These are phyloP conservation scores for Geum urbanum DNA, from an alignment of 306 rosid species.

Conservation along the genomic window DNA sequence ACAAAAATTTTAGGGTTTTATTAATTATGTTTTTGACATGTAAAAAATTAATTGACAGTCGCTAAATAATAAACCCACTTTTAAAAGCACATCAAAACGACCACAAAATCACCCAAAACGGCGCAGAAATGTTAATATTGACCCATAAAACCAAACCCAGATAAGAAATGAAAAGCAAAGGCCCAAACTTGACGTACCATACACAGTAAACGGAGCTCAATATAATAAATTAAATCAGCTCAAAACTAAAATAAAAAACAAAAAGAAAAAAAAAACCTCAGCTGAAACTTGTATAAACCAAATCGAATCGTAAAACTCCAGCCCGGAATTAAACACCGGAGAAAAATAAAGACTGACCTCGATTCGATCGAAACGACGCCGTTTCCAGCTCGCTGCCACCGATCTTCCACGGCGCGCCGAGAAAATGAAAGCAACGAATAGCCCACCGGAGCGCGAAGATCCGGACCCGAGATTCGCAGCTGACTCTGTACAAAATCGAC, in stretches of 20 bases:
- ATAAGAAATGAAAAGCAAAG: slow-evolving; percentile 35
- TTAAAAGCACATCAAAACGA: slow-evolving; percentile 16
- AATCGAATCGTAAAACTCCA: slow-evolving; percentile 20
- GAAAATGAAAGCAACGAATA: slow-evolving; percentile 25
- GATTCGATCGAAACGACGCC: slow-evolving; percentile 24
- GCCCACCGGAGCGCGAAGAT: slow-evolving; percentile 25
- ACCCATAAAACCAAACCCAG: slow-evolving; percentile 41
- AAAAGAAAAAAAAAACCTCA: background rate
- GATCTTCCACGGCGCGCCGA: slow-evolving; percentile 47
- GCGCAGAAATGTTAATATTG: slow-evolving; percentile 24
- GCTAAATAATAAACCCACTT: slow-evolving; percentile 12
- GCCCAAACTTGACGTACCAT: slow-evolving; percentile 57
- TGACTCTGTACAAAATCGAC: slow-evolving; percentile 35
- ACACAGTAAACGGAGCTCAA: slow-evolving; percentile 54
- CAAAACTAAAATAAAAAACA: no score
- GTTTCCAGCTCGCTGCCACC: slow-evolving; percentile 15
- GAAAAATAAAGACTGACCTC: slow-evolving; percentile 12
- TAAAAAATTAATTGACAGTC: slow-evolving; percentile 27
- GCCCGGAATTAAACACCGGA: slow-evolving; percentile 1
- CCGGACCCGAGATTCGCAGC: slow-evolving; percentile 37
- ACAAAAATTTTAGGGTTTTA: slow-evolving; percentile 40
- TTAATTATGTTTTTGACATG: slow-evolving; percentile 4
- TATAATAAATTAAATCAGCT: slow-evolving; percentile 30
- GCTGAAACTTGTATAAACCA: slow-evolving; percentile 15
- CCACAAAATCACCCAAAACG: slow-evolving; percentile 22